Evolutionary conservation across 768 basidiomycete genomes (phyloP).

Genomic region (Hirschioporus abietinus): DNA sequence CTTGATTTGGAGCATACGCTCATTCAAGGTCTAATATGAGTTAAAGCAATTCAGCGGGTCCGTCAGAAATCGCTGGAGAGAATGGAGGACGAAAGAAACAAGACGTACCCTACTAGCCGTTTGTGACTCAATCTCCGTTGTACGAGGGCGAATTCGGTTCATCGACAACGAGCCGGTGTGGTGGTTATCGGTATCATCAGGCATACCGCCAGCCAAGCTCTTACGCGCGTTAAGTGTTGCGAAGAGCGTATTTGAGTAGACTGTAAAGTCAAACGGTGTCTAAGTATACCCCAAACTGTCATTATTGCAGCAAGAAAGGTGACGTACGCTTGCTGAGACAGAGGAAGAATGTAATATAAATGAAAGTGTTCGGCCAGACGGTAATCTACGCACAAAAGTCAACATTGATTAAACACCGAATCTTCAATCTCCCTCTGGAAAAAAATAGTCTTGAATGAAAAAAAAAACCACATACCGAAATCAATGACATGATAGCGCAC

Average conservation of each 20-base stretch:
- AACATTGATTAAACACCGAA: neutral
- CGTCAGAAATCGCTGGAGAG: neutral
- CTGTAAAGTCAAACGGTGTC: neutral
- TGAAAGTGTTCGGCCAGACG: neutral
- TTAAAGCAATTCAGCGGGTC: neutral
- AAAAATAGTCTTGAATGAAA: neutral
- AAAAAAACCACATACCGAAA: neutral
- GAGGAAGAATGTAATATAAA: conserved; percentile 6
- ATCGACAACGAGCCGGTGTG: neutral
- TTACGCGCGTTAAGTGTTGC: conserved; percentile 5
- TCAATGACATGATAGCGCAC: conserved; percentile 6
- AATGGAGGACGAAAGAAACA: neutral
- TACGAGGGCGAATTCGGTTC: neutral
- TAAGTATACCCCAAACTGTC: neutral
- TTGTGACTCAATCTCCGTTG: neutral
- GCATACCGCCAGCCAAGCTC: neutral
- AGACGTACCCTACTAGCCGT: neutral
- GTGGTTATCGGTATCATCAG: neutral
- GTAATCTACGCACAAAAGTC: neutral
- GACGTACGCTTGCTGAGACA: conserved; percentile 2
- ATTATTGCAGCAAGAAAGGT: neutral
- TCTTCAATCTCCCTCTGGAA: neutral
- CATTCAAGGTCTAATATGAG: neutral
- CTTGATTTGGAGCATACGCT: neutral
- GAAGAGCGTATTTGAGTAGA: conserved; percentile 6